phyloP scores from a whole-genome alignment of 75 land plant genomes.

The Larix kaempferi region DNA sequence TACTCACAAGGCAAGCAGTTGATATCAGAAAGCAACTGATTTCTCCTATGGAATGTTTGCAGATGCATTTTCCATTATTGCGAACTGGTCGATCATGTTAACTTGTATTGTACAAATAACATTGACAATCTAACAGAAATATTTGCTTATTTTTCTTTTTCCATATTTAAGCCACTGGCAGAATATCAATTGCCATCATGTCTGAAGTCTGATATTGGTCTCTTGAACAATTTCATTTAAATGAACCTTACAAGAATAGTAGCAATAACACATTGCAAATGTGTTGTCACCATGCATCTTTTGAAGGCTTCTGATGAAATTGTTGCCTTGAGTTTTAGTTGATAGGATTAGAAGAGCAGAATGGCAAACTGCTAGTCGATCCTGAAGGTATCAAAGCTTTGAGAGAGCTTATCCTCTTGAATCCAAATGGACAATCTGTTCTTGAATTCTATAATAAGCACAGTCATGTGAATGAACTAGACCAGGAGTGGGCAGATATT shows the following conservation, averaged over 20 bases:
- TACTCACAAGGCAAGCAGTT: constrained; percentile 26
- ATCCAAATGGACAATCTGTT: constrained; percentile 13
- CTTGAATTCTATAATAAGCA: neutral
- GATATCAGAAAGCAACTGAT: constrained; percentile 32
- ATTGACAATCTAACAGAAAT: constrained; percentile 28
- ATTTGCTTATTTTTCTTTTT: neutral
- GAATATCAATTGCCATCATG: no score
- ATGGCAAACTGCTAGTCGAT: neutral
- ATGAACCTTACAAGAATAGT: neutral
- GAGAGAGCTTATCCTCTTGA: neutral
- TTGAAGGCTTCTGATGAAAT: no score
- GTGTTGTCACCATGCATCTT: no score
- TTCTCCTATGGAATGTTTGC: constrained; percentile 41
- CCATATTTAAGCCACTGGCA: no score
- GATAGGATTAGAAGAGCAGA: no score
- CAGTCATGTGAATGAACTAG: neutral
- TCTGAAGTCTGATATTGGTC: neutral
- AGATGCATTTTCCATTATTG: constrained; percentile 18
- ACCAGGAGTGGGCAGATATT: constrained; percentile 3
- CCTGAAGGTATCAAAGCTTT: neutral
- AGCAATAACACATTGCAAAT: neutral
- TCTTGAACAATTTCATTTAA: constrained; percentile 3
- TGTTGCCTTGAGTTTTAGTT: no score
- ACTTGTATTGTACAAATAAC: constrained; percentile 23
- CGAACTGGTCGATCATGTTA: constrained; percentile 31